These are phyloP conservation scores for Tetracladium maxilliforme DNA, from an alignment of 2,329 filamentous ascomycete species.

Conservation along the genomic window DNA sequence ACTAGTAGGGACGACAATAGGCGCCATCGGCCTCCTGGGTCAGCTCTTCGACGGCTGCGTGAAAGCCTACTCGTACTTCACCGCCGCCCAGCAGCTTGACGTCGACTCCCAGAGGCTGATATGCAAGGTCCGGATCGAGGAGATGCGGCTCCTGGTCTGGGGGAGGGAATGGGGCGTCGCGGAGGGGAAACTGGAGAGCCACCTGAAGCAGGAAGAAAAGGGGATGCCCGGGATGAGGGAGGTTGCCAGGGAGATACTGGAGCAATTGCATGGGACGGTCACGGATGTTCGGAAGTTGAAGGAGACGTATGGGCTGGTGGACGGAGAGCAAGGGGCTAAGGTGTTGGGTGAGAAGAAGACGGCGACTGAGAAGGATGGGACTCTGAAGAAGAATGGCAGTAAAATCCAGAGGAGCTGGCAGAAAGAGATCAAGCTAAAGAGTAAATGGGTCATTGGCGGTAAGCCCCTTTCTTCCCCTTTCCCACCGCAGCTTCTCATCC, in stretches of 20 bases:
- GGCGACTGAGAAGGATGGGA: constrained; percentile 1
- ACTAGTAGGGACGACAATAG: constrained; percentile 24
- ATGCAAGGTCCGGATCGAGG: constrained; percentile 32
- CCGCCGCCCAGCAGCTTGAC: constrained; percentile 24
- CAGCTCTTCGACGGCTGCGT: constrained; percentile 31
- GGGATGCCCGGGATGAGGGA: constrained; percentile 20
- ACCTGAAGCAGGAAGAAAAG: constrained; percentile 17
- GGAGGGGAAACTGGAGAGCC: constrained; percentile 26
- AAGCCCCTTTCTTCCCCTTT: not conserved
- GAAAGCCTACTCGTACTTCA: constrained; percentile 28
- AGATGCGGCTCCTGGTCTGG: constrained; percentile 31
- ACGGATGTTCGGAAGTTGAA: constrained; percentile 26
- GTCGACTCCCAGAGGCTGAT: constrained; percentile 25
- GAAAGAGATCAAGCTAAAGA: constrained; percentile 18
- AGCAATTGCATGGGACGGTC: constrained; percentile 25
- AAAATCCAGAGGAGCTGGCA: constrained; percentile 3
- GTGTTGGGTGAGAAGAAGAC: constrained; percentile 3
- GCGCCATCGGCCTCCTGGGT: constrained; percentile 26
- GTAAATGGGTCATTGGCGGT: constrained; percentile 30
- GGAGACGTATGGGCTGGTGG: constrained; percentile 24
- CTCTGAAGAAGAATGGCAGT: too few species aligned
- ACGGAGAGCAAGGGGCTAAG: constrained; percentile 9
- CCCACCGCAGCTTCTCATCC: too few species aligned
- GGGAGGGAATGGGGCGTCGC: constrained; percentile 30
- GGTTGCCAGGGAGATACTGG: constrained; percentile 24